Evolutionary conservation across 192 early-diverging fungal genomes (phyloP).

Genomic region (Rhizophagus clarus): DNA sequence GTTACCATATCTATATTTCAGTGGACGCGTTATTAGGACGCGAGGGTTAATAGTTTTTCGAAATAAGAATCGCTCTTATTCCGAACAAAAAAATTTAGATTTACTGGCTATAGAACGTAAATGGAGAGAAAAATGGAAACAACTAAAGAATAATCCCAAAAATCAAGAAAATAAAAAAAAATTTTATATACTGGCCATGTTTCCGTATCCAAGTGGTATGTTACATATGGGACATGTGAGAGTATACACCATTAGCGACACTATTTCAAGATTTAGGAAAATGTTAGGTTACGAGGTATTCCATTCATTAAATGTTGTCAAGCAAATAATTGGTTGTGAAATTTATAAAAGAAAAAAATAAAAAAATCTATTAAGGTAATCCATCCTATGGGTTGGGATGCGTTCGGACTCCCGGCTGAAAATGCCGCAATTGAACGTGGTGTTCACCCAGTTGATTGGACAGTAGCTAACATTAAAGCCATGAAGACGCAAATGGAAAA

Average conservation of each 20-base stretch:
- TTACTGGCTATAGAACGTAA: slow-evolving; percentile 62
- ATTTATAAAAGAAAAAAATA: neutral
- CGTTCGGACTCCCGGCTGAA: slow-evolving; percentile 97
- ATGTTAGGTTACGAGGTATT: slow-evolving; percentile 74
- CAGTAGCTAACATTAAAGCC: slow-evolving; percentile 70
- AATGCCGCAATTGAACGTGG: slow-evolving; percentile 91
- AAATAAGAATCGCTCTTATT: neutral
- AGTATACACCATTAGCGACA: slow-evolving; percentile 94
- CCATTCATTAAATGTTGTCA: neutral
- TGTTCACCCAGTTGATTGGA: slow-evolving; percentile 83
- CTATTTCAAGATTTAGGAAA: slow-evolving; percentile 72
- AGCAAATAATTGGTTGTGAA: neutral
- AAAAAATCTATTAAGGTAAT: slow-evolving; percentile 52
- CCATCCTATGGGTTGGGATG: slow-evolving; percentile 97
- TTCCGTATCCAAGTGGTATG: slow-evolving; percentile 91
- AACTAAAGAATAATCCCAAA: slow-evolving; percentile 22
- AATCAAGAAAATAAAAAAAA: slow-evolving; percentile 42
- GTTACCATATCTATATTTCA: neutral
- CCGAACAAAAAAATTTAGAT: slow-evolving; percentile 41
- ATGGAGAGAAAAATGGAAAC: slow-evolving; percentile 59
- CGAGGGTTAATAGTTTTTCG: neutral
- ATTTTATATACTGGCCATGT: slow-evolving; percentile 92
- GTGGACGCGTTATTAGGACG: neutral
- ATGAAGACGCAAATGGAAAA: slow-evolving; percentile 83
- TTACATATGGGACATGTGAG: slow-evolving; percentile 97